A percentile compares a stretch with the other conserved stretches of the same genome.
These are phyloP conservation scores for Ottelia alismoides DNA, from an alignment of 106 monocot genomes.

Conservation along the genomic window DNA sequence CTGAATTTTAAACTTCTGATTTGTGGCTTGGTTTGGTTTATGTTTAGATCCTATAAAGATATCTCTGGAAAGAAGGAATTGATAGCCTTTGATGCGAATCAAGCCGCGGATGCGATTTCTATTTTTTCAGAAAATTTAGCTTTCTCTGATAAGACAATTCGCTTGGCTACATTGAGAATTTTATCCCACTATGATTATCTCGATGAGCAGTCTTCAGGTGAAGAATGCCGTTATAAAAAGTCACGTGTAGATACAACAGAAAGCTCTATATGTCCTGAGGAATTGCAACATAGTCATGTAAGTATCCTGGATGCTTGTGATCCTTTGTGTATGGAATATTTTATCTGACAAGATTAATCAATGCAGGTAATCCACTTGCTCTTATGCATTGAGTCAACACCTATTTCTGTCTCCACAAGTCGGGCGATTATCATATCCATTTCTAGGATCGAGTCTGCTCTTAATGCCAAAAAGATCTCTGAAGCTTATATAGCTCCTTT, in stretches of 20 bases:
- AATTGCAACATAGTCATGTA: slow-evolving; percentile 44
- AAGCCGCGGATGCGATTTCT: slow-evolving; percentile 15
- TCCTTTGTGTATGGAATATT: too few relatives aligned
- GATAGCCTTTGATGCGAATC: slow-evolving; percentile 19
- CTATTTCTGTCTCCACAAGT: slow-evolving; percentile 46
- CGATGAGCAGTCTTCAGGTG: slow-evolving; percentile 14
- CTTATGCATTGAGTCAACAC: slow-evolving; percentile 48
- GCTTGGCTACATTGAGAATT: slow-evolving; percentile 70
- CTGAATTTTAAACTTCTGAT: neutral
- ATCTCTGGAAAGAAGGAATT: slow-evolving; percentile 2
- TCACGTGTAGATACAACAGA: slow-evolving; percentile 26
- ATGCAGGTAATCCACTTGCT: slow-evolving; percentile 60
- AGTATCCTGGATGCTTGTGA: too few relatives aligned
- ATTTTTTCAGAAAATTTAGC: slow-evolving; percentile 53
- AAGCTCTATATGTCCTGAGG: slow-evolving; percentile 21
- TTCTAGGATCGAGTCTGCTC: slow-evolving; percentile 51
- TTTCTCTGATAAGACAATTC: slow-evolving; percentile 49
- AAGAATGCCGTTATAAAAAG: slow-evolving; percentile 58
- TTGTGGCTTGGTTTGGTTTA: neutral
- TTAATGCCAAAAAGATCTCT: slow-evolving; percentile 38
- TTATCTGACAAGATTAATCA: neutral
- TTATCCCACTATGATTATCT: slow-evolving; percentile 48
- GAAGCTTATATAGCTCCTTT: slow-evolving; percentile 54
- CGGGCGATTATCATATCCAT: slow-evolving; percentile 35
- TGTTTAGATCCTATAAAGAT: slow-evolving; percentile 12